These are phyloP conservation scores for Blakeslea trispora DNA, from an alignment of 371 early-diverging fungal genomes.

Conservation along the genomic window DNA sequence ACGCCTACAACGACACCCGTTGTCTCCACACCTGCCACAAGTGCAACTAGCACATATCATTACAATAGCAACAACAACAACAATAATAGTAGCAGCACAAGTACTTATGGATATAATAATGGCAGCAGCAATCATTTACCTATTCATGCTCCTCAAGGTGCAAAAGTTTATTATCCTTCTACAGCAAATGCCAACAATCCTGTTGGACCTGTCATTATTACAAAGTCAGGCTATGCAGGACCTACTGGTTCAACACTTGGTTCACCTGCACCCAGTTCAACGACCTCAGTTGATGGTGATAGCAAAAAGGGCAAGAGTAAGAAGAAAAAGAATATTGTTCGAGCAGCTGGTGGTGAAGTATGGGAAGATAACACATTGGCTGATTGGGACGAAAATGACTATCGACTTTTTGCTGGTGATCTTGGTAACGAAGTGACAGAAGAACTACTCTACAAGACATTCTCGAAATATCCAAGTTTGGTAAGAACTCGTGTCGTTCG, in stretches of 20 bases:
- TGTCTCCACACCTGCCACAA: neutral
- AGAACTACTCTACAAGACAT: constrained; percentile 74
- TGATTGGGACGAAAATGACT: constrained; percentile 92
- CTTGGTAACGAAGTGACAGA: constrained; percentile 88
- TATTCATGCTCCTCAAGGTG: constrained; percentile 9
- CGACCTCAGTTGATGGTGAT: neutral
- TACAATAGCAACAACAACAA: no score
- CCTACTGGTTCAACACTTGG: constrained; percentile 10
- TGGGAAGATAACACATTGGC: constrained; percentile 93
- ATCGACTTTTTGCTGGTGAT: constrained; percentile 86
- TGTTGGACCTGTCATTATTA: constrained; percentile 18
- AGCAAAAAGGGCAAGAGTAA: constrained; percentile 22
- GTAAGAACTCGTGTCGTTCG: constrained; percentile 78
- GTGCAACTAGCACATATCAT: no score
- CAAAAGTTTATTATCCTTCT: constrained; percentile 20
- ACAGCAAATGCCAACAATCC: constrained; percentile 23
- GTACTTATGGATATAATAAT: no score
- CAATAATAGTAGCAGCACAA: no score
- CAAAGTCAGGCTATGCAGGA: constrained; percentile 23
- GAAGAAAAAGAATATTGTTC: constrained; percentile 65
- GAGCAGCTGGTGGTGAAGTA: constrained; percentile 90
- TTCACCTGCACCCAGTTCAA: neutral
- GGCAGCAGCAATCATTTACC: no score
- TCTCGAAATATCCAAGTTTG: constrained; percentile 79
- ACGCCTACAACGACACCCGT: constrained; percentile 1